Base-by-base conservation (phyloP, 495 filamentous ascomycete genomes). In the Sphaerosporella brunnea region DNA sequence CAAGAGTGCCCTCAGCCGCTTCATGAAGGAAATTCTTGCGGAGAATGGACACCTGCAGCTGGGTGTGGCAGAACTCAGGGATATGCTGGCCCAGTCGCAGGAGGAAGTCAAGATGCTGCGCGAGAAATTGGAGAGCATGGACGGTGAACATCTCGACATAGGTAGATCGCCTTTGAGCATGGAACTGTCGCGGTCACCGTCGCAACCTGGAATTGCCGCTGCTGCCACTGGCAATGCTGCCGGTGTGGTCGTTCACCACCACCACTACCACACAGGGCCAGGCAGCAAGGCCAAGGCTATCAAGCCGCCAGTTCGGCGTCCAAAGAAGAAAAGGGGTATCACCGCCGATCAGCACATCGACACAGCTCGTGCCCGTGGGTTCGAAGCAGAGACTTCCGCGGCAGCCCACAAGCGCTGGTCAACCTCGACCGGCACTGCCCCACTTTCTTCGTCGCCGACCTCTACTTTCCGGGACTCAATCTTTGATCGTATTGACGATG, bases 21-120 rank as follows among this genome's bases (percentile, higher is more conserved):
- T 97, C 50, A 88, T 97, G 47, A 84, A 84, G 58, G 88, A 95
- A 55, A 86, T 97, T 37, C 64, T 97, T 28, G 82, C 92, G 57
- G 88, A 97, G 60, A 97, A 97, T 59, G 84, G 84, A 11, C 92
- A 85, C 53, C 67, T 97, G 40, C 88, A 95, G 59, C 70, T 84
- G 45, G 85, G 82, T 10, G 87, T 94, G 40, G 74, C 84, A 47
- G 88, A 97, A 63, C 66, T 97, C 26, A 71, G 88, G 15, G 87
- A 93, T 60, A 79, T 95, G 80, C 70, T 97, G 21, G 73, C 82
- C 51, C 85, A 73, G 55, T 92, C 87, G n/a, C 92, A 95, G 59
- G 79, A 93, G 56, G 88, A 95, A 61, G 85, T 95, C 7, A 80
- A 93, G 59, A 74, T 70, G 44, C 66, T 97, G 35, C 73, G 85